A percentile compares a stretch with the other conserved stretches of the same genome.
Conservation (phyloP, 192 early-diverging fungal genomes). For the Linnemannia schmuckeri region DNA sequence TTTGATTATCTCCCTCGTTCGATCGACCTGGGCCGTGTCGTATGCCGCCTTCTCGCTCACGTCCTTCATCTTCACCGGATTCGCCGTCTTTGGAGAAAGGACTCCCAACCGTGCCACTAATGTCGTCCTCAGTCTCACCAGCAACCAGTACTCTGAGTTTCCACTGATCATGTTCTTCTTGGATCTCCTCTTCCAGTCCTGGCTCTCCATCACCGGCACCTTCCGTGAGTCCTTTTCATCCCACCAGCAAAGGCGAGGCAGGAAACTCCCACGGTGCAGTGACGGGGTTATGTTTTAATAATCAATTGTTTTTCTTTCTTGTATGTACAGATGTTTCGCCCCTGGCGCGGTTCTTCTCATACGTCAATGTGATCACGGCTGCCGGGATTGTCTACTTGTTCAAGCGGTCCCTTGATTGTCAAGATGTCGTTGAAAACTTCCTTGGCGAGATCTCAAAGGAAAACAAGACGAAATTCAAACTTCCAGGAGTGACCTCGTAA, state of each 20-base stretch:
- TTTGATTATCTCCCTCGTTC: slow-evolving; percentile 14
- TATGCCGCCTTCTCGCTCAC: slow-evolving; percentile 22
- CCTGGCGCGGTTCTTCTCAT: slow-evolving; percentile 33
- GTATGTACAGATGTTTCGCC: slow-evolving; percentile 17
- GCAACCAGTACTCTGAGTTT: slow-evolving; percentile 36
- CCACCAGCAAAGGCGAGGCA: not conserved
- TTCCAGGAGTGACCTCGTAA: slow-evolving; percentile 42
- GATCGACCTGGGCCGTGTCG: slow-evolving; percentile 30
- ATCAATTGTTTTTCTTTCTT: not conserved
- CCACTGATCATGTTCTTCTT: slow-evolving; percentile 28
- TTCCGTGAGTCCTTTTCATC: slow-evolving; percentile 16
- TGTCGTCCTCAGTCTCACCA: slow-evolving; percentile 19
- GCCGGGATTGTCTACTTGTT: slow-evolving; percentile 29
- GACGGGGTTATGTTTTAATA: not conserved
- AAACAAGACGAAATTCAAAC: slow-evolving; percentile 14
- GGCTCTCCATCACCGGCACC: slow-evolving; percentile 36
- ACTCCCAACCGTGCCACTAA: slow-evolving; percentile 33
- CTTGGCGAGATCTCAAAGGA: slow-evolving; percentile 35
- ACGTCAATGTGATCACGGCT: slow-evolving; percentile 35
- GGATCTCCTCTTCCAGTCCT: slow-evolving; percentile 23
- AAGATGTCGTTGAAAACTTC: slow-evolving; percentile 14
- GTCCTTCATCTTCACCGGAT: slow-evolving; percentile 14
- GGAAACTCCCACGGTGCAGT: not conserved
- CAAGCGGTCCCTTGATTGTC: slow-evolving; percentile 30
- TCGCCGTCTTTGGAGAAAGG: slow-evolving; percentile 12